Evolutionary conservation across 805 yeast genomes (phyloP).

Genomic region (Myxozyma nipponensis): DNA sequence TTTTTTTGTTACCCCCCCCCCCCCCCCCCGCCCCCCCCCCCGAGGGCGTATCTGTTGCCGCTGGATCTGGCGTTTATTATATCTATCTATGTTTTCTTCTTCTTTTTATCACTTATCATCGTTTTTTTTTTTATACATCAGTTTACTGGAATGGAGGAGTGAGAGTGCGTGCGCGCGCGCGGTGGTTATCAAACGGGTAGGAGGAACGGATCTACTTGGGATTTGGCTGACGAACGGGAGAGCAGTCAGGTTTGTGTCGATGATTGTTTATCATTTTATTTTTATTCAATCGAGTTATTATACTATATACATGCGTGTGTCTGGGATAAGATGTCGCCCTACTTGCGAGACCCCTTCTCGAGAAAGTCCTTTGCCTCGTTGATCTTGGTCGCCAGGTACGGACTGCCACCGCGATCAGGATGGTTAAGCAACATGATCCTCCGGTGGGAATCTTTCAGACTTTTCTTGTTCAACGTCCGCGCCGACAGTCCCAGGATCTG

Average conservation of each 20-base stretch:
- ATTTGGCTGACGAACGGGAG: background rate
- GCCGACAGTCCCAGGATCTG: constrained; percentile 34
- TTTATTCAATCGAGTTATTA: background rate
- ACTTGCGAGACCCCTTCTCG: constrained; percentile 53
- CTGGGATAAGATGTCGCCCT: constrained; percentile 4
- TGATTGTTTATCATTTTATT: background rate
- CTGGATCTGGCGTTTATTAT: too few species aligned
- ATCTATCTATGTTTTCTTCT: background rate
- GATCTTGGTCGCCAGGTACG: constrained; percentile 75
- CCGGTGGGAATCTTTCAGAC: constrained; percentile 67
- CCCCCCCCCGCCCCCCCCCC: too few species aligned
- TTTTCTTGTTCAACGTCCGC: constrained; percentile 37
- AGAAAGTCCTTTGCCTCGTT: constrained; percentile 80
- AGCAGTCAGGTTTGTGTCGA: background rate
- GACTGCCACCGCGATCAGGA: constrained; percentile 87
- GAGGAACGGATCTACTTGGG: background rate
- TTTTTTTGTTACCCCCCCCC: too few species aligned
- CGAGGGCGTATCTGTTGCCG: too few species aligned
- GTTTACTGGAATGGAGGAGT: constrained; percentile 1
- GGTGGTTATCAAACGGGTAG: background rate
- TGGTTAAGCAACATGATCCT: constrained; percentile 75
- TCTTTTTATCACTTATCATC: background rate
- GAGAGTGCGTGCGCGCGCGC: background rate
- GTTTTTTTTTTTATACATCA: constrained; percentile 1
- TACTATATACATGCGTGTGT: background rate